Conservation (phyloP, 2,329 filamentous ascomycete genomes). For the Paecilomyces sp. region DNA sequence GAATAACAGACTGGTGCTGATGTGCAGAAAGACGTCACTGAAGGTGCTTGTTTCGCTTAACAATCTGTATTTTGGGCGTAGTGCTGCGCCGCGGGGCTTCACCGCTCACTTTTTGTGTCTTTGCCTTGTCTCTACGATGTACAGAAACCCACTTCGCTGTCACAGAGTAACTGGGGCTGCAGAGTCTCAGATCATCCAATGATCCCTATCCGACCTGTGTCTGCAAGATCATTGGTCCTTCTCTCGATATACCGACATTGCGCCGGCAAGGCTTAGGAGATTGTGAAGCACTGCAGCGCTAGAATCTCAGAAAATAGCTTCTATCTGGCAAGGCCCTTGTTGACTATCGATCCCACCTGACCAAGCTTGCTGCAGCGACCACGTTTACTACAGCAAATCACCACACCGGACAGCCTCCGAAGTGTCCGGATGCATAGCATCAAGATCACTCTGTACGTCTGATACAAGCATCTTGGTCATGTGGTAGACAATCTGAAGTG, state of each 20-base stretch:
- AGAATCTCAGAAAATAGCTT: not conserved
- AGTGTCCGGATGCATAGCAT: conserved; percentile 24
- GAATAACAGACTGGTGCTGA: not conserved
- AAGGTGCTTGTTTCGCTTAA: not conserved
- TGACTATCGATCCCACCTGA: not conserved
- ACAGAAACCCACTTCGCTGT: not conserved
- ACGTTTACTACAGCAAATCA: not conserved
- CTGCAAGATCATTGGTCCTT: not conserved
- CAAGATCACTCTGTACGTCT: conserved; percentile 17
- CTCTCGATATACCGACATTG: not conserved
- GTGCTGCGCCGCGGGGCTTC: conserved; percentile 1
- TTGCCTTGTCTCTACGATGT: not conserved
- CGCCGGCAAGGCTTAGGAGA: not conserved
- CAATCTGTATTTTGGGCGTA: not conserved
- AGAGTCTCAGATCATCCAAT: not conserved
- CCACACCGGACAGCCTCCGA: conserved; percentile 14
- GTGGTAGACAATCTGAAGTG: conserved; percentile 1
- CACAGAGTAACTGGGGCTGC: not conserved
- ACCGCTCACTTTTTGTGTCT: conserved; percentile 8
- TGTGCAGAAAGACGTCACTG: not conserved
- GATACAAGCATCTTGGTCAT: not conserved
- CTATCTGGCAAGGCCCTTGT: conserved; percentile 15
- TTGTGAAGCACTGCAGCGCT: not conserved
- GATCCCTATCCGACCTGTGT: not conserved
- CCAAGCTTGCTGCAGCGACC: not conserved